phyloP scores from a whole-genome alignment of 306 rosid genomes.

The Adenanthera pavonina region DNA sequence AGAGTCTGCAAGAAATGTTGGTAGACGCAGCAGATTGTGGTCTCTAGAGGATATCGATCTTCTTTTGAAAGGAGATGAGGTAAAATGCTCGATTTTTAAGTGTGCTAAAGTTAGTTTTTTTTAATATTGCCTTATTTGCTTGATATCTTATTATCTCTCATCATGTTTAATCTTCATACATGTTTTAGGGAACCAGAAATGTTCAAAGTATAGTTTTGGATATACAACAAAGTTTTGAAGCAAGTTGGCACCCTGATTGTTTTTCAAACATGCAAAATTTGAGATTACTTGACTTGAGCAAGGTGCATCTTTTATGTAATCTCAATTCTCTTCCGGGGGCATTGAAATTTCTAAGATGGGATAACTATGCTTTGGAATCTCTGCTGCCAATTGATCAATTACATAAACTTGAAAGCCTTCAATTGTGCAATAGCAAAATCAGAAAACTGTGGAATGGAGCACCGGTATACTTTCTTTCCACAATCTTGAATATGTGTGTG shows the following conservation, averaged over 20 bases:
- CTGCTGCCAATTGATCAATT: neutral
- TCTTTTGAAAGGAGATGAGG: neutral
- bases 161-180: neutral
- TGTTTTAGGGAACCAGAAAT: neutral
- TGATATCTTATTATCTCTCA: neutral
- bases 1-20: neutral
- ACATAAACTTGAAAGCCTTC: neutral
- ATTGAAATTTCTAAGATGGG: slow-evolving; percentile 13
- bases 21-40: slow-evolving; percentile 13
- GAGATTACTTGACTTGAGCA: neutral
- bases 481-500: neutral
- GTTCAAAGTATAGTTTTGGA: neutral
- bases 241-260: neutral
- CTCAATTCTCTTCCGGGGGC: slow-evolving; percentile 12
- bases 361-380: neutral
- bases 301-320: neutral
- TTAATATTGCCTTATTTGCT: neutral
- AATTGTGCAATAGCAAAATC: slow-evolving; percentile 3
- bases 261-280: slow-evolving; percentile 25
- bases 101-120: neutral
- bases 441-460: slow-evolving; percentile 20
- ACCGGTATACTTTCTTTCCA: neutral
- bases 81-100: too few species aligned
- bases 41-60: neutral
- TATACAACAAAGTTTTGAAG: neutral